Evolutionary conservation across 1,284 basidiomycete species (phyloP).

Genomic region (Veloboletus limbatus): DNA sequence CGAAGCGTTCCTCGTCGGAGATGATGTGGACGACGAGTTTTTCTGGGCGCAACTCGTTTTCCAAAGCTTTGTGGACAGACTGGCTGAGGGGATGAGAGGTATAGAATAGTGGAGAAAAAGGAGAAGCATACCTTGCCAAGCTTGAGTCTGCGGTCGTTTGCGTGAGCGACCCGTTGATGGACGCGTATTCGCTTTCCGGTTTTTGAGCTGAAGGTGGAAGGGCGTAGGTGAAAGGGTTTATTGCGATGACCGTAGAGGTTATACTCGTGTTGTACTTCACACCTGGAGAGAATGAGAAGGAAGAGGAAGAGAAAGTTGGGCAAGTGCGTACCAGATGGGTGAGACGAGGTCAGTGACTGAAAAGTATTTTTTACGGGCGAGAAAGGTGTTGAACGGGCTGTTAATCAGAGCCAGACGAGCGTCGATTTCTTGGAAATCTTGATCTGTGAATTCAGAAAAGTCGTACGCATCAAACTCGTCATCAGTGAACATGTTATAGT

Average conservation of each 20-base stretch:
- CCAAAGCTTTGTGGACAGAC: slow-evolving; percentile 78
- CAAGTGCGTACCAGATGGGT: slow-evolving; percentile 48
- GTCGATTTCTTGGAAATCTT: slow-evolving; percentile 56
- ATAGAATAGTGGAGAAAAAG: not conserved
- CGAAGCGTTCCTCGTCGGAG: slow-evolving; percentile 71
- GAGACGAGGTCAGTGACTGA: slow-evolving; percentile 52
- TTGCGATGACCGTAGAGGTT: slow-evolving; percentile 59
- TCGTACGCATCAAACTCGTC: slow-evolving; percentile 52
- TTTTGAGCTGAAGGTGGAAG: slow-evolving; percentile 56
- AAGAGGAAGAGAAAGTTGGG: not conserved
- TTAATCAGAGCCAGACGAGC: slow-evolving; percentile 15
- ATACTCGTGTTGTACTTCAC: slow-evolving; percentile 78
- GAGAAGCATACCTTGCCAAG: slow-evolving; percentile 54
- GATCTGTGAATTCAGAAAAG: slow-evolving; percentile 53
- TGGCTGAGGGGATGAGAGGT: slow-evolving; percentile 23
- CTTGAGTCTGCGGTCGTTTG: slow-evolving; percentile 57
- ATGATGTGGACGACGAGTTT: slow-evolving; percentile 49
- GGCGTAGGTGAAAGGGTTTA: slow-evolving; percentile 53
- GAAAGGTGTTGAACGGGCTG: slow-evolving; percentile 38
- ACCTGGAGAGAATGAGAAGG: slow-evolving; percentile 43
- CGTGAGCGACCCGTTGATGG: slow-evolving; percentile 51
- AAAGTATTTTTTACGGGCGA: slow-evolving; percentile 37
- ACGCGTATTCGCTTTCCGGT: slow-evolving; percentile 69
- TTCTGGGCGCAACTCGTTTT: slow-evolving; percentile 68
- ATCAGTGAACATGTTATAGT: no score